These are phyloP conservation scores for Westerdykella aurantiaca DNA, from an alignment of 2,329 filamentous ascomycete species.

Conservation along the genomic window DNA sequence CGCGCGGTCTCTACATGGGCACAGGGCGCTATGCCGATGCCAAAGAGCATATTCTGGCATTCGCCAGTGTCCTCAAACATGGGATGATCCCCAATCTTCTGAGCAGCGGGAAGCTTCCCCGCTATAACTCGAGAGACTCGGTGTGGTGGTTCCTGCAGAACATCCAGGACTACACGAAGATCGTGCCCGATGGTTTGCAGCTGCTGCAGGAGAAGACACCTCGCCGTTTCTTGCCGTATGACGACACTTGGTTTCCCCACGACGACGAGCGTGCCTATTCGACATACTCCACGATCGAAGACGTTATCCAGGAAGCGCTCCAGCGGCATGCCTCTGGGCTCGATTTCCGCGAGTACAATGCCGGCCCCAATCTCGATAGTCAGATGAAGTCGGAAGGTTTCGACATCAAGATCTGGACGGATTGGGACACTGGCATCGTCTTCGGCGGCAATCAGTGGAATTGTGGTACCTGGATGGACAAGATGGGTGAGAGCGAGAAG, in stretches of 20 bases:
- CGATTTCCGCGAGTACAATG: conserved; percentile 91
- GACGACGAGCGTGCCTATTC: conserved; percentile 84
- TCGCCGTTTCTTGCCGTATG: conserved; percentile 86
- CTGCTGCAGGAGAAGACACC: conserved; percentile 72
- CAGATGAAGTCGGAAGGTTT: conserved; percentile 94
- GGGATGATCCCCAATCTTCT: conserved; percentile 97
- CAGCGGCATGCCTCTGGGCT: conserved; percentile 87
- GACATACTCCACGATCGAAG: conserved; percentile 71
- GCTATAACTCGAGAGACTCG: conserved; percentile 94
- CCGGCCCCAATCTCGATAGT: conserved; percentile 76
- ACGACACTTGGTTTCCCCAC: conserved; percentile 86
- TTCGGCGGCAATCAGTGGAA: conserved; percentile 93
- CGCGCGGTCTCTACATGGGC: conserved; percentile 84
- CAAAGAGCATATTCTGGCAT: conserved; percentile 88
- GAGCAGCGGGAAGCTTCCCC: conserved; percentile 73
- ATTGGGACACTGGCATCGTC: conserved; percentile 86
- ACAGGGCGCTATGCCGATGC: conserved; percentile 86
- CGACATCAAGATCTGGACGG: conserved; percentile 82
- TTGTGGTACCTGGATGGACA: conserved; percentile 99
- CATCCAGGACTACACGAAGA: conserved; percentile 84
- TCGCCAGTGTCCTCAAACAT: conserved; percentile 93
- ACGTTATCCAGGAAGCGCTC: conserved; percentile 87
- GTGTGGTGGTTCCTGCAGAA: conserved; percentile 97
- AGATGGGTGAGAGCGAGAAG: conserved; percentile 96
- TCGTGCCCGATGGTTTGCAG: conserved; percentile 68